Evolutionary conservation across 169 alveolate species (phyloP).

Genomic region (Babesia ovis): DNA sequence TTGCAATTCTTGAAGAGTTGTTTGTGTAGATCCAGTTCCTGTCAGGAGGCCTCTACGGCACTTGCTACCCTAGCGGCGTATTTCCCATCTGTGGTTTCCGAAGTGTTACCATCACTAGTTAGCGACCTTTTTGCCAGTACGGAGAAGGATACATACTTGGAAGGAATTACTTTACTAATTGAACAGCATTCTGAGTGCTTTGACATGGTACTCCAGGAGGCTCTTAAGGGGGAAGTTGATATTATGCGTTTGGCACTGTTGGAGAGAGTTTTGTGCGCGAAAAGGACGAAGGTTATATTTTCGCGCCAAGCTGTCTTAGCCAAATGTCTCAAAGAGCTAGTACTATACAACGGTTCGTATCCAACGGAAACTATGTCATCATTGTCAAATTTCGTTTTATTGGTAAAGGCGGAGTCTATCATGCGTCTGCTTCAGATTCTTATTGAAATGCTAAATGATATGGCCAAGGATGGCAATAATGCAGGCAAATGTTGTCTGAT

Average conservation of each 20-base stretch:
- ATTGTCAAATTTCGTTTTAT: conserved; percentile 6
- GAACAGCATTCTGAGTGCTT: conserved; percentile 33
- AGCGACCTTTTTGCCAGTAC: conserved; percentile 15
- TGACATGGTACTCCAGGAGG: conserved; percentile 20
- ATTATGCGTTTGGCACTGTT: conserved; percentile 36
- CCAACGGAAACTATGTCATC: conserved; percentile 15
- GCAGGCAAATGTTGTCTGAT: conserved; percentile 8
- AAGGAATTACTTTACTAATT: conserved; percentile 16
- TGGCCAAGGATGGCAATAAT: conserved; percentile 4
- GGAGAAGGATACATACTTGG: conserved; percentile 25
- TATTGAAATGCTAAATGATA: conserved; percentile 30
- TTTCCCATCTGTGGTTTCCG: conserved; percentile 37
- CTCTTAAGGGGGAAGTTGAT: conserved; percentile 11
- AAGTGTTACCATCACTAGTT: conserved; percentile 29
- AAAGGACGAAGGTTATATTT: conserved; percentile 12
- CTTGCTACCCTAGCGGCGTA: conserved; percentile 24
- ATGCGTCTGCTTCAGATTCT: conserved; percentile 17
- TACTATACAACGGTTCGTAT: neutral
- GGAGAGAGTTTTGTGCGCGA: conserved; percentile 31
- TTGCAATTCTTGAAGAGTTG: conserved; percentile 23
- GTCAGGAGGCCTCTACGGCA: conserved; percentile 37
- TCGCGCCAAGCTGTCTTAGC: conserved; percentile 12
- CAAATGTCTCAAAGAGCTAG: conserved; percentile 4
- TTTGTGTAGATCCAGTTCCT: conserved; percentile 12
- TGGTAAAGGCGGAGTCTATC: conserved; percentile 21